Evolutionary conservation across 2,329 filamentous ascomycete species (phyloP).

Genomic region (Fusarium sp.): DNA sequence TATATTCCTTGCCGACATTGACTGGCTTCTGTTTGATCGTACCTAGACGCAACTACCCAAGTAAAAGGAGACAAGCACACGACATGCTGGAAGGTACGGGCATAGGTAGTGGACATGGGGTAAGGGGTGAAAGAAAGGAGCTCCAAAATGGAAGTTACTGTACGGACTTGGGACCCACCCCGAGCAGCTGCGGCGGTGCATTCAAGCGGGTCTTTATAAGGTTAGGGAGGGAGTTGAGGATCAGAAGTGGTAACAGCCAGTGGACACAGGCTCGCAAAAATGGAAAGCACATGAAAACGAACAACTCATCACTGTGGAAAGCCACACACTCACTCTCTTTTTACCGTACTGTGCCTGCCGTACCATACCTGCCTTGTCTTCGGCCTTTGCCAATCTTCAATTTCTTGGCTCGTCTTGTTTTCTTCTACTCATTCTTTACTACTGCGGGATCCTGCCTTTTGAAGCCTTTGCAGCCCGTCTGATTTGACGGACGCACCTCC

Average conservation of each 20-base stretch:
- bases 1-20: not conserved
- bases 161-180: conserved; percentile 22
- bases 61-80: conserved; percentile 19
- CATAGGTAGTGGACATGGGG: not conserved
- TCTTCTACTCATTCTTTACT: conserved; percentile 28
- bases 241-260: not conserved
- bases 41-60: not conserved
- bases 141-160: conserved; percentile 17
- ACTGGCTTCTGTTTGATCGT: not conserved
- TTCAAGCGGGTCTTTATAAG: conserved; percentile 15
- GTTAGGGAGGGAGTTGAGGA: not conserved
- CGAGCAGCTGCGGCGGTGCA: conserved; percentile 17
- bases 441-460: not conserved
- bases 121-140: conserved; percentile 22
- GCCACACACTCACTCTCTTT: conserved; percentile 17
- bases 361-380: conserved; percentile 3
- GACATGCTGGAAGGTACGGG: not conserved
- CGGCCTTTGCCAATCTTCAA: not conserved
- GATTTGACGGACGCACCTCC: not conserved
- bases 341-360: not conserved
- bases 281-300: conserved; percentile 33
- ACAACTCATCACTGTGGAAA: conserved; percentile 27
- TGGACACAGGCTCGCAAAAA: conserved; percentile 27
- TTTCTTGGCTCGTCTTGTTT: conserved; percentile 12
- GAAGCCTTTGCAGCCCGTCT: not conserved